Evolutionary conservation across 1,139 yeast species (phyloP).

Genomic region (Yamadazyma sp.): DNA sequence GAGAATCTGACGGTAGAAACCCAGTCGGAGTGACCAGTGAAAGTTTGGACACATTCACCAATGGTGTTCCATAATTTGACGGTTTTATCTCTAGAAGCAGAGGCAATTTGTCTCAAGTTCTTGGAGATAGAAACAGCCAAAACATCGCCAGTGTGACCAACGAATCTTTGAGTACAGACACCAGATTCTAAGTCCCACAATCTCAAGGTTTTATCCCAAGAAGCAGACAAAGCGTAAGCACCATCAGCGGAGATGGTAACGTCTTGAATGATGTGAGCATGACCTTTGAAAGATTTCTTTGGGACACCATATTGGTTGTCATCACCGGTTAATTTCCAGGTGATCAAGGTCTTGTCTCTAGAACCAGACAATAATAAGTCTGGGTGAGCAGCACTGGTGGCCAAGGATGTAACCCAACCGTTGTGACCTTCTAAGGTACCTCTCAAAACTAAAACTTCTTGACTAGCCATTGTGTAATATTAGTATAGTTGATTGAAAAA

Average conservation of each 20-base stretch:
- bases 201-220: conserved; percentile 99
- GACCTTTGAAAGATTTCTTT: conserved; percentile 96
- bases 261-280: conserved; percentile 98
- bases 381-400: conserved; percentile 98
- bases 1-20: conserved; percentile 97
- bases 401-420: conserved; percentile 96
- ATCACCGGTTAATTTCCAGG: conserved; percentile 96
- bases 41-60: conserved; percentile 97
- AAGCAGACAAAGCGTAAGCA: conserved; percentile 96
- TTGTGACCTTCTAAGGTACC: conserved; percentile 94
- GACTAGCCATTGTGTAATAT: conserved; percentile 52
- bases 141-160: conserved; percentile 97
- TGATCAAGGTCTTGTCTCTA: conserved; percentile 97
- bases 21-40: conserved; percentile 98
- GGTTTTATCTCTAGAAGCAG: conserved; percentile 99
- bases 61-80: conserved; percentile 99
- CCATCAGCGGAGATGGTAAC: conserved; percentile 98
- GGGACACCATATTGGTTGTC: conserved; percentile 98
- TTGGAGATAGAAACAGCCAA: conserved; percentile 95
- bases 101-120: conserved; percentile 97
- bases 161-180: conserved; percentile 92
- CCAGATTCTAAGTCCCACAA: conserved; percentile 98
- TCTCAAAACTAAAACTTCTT: conserved; percentile 98
- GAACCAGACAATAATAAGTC: conserved; percentile 97
- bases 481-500: conserved; percentile 9